Evolutionary conservation across 2,329 filamentous ascomycete genomes (phyloP).

Genomic region (Colletotrichum melonis): DNA sequence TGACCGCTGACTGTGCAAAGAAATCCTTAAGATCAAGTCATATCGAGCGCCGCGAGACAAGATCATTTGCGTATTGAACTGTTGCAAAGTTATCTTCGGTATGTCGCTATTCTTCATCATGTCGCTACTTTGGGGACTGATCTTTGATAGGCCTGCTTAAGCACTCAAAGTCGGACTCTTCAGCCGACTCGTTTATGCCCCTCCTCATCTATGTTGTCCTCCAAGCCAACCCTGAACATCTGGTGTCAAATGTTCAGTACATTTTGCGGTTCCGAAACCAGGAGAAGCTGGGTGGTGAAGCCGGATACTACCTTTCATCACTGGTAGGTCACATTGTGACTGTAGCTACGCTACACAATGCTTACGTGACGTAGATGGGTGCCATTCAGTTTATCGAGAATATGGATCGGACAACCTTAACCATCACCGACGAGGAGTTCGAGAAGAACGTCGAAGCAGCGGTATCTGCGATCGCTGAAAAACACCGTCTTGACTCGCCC

Average conservation of each 20-base stretch:
- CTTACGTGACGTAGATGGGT: constrained; percentile 69
- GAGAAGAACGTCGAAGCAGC: constrained; percentile 96
- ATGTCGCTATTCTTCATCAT: constrained; percentile 40
- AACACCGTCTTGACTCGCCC: constrained; percentile 72
- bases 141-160: constrained; percentile 77
- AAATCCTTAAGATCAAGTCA: constrained; percentile 94
- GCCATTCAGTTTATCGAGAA: constrained; percentile 97
- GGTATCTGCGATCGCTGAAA: constrained; percentile 94
- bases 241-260: constrained; percentile 98
- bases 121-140: constrained; percentile 6
- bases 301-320: constrained; percentile 97
- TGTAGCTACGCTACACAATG: not conserved
- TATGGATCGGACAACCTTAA: constrained; percentile 91
- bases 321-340: constrained; percentile 64
- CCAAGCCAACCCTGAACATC: constrained; percentile 91
- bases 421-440: constrained; percentile 94
- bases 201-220: constrained; percentile 96
- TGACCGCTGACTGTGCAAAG: constrained; percentile 58
- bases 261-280: constrained; percentile 97
- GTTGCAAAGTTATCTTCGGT: constrained; percentile 99
- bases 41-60: constrained; percentile 98
- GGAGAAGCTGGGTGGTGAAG: constrained; percentile 96
- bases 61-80: constrained; percentile 97
- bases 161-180: constrained; percentile 92
- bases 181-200: constrained; percentile 95